These are phyloP conservation scores for Anthracocystis panici-leucophaei DNA, from an alignment of 1,284 basidiomycete genomes.

Conservation along the genomic window DNA sequence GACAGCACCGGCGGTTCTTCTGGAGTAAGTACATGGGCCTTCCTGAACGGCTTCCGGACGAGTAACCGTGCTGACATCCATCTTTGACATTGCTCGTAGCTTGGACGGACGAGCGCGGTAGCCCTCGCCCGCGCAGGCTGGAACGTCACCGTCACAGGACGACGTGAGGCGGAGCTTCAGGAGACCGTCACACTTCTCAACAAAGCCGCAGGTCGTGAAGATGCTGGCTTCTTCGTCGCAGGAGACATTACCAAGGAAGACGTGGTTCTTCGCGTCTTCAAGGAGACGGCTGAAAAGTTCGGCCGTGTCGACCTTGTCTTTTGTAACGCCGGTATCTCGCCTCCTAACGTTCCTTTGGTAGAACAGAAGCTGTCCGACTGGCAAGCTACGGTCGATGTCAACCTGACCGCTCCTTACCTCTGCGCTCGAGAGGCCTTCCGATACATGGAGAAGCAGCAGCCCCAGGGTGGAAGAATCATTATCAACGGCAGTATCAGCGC, in stretches of 20 bases:
- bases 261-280: slow-evolving; percentile 42
- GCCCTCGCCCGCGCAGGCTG: slow-evolving; percentile 55
- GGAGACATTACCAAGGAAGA: slow-evolving; percentile 59
- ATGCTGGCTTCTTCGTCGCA: slow-evolving; percentile 19
- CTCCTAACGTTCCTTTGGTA: slow-evolving; percentile 49
- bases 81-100: slow-evolving; percentile 8
- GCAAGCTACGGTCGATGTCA: slow-evolving; percentile 57
- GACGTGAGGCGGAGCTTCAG: slow-evolving; percentile 43
- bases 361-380: slow-evolving; percentile 54
- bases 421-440: slow-evolving; percentile 59
- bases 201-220: slow-evolving; percentile 26
- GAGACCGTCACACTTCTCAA: slow-evolving; percentile 32
- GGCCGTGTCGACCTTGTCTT: slow-evolving; percentile 58
- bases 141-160: slow-evolving; percentile 57
- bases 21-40: slow-evolving; percentile 27
- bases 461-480: slow-evolving; percentile 58
- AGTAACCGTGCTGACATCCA: slow-evolving; percentile 2
- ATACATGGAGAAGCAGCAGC: slow-evolving; percentile 54
- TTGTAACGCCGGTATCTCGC: slow-evolving; percentile 58
- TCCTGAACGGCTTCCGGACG: no score
- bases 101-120: slow-evolving; percentile 52
- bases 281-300: slow-evolving; percentile 39
- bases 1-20: slow-evolving; percentile 49
- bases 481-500: slow-evolving; percentile 61
- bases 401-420: slow-evolving; percentile 56